Percentiles rank a stretch among this genome's conserved stretches.
These are phyloP conservation scores for Emericellopsis terricola DNA, from an alignment of 495 filamentous ascomycete genomes.

Conservation along the genomic window DNA sequence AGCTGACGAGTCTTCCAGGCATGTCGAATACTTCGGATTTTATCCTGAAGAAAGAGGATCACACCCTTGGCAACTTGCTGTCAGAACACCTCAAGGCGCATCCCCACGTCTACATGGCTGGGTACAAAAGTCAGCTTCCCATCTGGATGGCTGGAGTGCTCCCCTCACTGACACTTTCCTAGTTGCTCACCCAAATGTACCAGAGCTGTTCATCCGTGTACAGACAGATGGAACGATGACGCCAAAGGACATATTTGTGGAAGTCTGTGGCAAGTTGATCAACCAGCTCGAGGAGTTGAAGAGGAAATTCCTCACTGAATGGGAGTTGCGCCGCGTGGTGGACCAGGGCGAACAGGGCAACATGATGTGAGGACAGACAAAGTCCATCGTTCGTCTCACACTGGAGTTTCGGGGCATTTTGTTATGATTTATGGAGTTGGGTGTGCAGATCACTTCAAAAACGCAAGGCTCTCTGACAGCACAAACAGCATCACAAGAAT, in stretches of 20 bases:
- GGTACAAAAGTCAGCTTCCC: constrained; percentile 51
- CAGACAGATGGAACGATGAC: constrained; percentile 81
- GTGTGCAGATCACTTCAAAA: too few relatives aligned
- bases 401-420: too few relatives aligned
- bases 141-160: background rate
- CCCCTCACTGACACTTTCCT: constrained; percentile 3
- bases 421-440: too few relatives aligned
- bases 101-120: constrained; percentile 65
- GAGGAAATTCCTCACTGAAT: constrained; percentile 88
- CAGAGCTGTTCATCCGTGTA: constrained; percentile 70
- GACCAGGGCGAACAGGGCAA: constrained; percentile 33
- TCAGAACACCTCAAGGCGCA: constrained; percentile 62
- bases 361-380: too few relatives aligned
- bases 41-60: constrained; percentile 90
- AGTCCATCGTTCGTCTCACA: too few relatives aligned
- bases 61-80: constrained; percentile 85
- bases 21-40: constrained; percentile 77
- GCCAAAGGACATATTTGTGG: constrained; percentile 71
- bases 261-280: constrained; percentile 61
- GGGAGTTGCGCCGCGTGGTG: constrained; percentile 80
- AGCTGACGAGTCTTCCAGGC: constrained; percentile 29
- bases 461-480: too few relatives aligned
- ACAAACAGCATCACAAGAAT: too few relatives aligned
- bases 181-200: constrained; percentile 75
- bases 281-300: constrained; percentile 55